Conservation (phyloP, 2,329 filamentous ascomycete genomes). For the Teratosphaeria nubilosa region DNA sequence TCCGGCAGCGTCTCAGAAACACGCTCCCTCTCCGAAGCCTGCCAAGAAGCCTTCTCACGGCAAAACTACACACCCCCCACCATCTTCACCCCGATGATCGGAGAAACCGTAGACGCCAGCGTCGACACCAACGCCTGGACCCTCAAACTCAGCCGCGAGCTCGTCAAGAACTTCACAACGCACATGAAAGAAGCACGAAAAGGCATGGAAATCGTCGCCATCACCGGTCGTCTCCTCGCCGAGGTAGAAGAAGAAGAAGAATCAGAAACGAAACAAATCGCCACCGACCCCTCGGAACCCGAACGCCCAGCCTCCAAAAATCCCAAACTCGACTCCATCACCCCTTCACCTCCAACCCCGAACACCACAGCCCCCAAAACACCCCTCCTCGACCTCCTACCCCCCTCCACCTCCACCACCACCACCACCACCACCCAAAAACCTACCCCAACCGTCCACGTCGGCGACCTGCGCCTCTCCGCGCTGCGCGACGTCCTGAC, state of each 20-base stretch:
- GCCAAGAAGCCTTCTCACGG: constrained; percentile 45
- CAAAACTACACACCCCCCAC: constrained; percentile 8
- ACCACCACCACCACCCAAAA: not conserved
- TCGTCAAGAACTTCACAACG: constrained; percentile 85
- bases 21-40: constrained; percentile 65
- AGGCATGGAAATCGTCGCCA: constrained; percentile 80
- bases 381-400: constrained; percentile 47
- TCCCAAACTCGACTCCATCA: not conserved
- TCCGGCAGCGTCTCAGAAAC: constrained; percentile 72
- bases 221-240: constrained; percentile 63
- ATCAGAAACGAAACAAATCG: no score
- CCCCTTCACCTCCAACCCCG: no score
- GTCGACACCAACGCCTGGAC: constrained; percentile 98
- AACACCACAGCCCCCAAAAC: no score
- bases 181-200: constrained; percentile 61
- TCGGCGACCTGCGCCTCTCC: constrained; percentile 82
- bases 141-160: constrained; percentile 73
- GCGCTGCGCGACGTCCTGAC: constrained; percentile 81
- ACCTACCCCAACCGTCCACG: constrained; percentile 56
- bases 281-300: not conserved
- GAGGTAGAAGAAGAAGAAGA: constrained; percentile 21
- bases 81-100: constrained; percentile 73
- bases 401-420: not conserved
- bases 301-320: not conserved
- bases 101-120: constrained; percentile 70